Evolutionary conservation across 2,329 filamentous ascomycete species (phyloP).

Genomic region (Trichoderma koningiopsis): DNA sequence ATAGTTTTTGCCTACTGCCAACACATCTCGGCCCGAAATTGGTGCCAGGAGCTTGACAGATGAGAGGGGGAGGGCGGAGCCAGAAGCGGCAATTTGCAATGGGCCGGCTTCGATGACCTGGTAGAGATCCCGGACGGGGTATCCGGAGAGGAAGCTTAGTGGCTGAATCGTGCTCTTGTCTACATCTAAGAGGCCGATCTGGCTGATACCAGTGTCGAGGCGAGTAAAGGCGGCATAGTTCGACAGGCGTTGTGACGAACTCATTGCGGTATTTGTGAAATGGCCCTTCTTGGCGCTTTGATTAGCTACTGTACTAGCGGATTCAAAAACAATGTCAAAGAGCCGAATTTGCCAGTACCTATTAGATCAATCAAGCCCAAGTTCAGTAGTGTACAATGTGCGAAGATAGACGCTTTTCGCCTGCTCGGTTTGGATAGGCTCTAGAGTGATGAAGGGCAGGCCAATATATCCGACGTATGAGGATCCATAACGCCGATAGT

Average conservation of each 20-base stretch:
- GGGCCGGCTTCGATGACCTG: constrained; percentile 14
- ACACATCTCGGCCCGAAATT: neutral
- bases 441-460: neutral
- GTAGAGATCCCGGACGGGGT: neutral
- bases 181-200: constrained; percentile 7
- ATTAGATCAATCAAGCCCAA: neutral
- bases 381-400: neutral
- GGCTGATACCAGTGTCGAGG: neutral
- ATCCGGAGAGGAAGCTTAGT: constrained; percentile 13
- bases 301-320: neutral
- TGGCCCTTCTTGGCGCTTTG: neutral
- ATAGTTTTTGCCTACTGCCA: constrained; percentile 19
- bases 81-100: constrained; percentile 1
- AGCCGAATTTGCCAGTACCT: neutral
- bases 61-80: neutral
- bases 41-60: constrained; percentile 15
- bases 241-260: neutral
- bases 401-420: neutral
- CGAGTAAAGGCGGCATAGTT: constrained; percentile 15
- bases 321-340: neutral
- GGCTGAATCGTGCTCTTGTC: neutral
- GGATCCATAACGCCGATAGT: neutral
- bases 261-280: constrained; percentile 18
- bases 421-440: neutral
- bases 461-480: neutral